Conservation (phyloP, 768 basidiomycete genomes). For the Macrolepiota fuliginosa region DNA sequence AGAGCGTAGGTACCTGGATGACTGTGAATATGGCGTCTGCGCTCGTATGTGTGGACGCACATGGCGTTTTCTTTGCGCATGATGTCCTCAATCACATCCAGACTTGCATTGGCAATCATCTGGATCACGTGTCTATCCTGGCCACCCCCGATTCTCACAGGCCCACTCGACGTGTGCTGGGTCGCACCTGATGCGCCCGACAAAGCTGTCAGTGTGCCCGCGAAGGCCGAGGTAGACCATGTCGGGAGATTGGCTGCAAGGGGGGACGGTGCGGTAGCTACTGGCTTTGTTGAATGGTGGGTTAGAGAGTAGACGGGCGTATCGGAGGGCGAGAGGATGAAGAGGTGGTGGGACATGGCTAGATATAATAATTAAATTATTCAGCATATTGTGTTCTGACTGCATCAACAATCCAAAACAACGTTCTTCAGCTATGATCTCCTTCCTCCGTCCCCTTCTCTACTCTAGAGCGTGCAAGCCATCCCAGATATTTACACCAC, state of each 20-base stretch:
- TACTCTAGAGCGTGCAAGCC: neutral
- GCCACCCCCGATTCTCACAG: conserved; percentile 70
- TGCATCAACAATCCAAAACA: conserved; percentile 14
- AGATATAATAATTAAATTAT: neutral
- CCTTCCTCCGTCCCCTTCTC: conserved; percentile 10
- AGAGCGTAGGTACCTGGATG: conserved; percentile 84
- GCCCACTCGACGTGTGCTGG: conserved; percentile 65
- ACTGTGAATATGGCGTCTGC: conserved; percentile 12
- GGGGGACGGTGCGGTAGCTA: conserved; percentile 55
- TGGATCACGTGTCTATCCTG: conserved; percentile 94
- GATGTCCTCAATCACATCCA: conserved; percentile 93
- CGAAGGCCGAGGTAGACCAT: conserved; percentile 91
- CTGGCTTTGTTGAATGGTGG: conserved; percentile 78
- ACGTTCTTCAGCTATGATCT: neutral
- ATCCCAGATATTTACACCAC: neutral
- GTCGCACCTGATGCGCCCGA: conserved; percentile 81
- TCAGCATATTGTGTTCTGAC: neutral
- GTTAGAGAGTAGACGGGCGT: conserved; percentile 83
- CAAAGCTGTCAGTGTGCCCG: conserved; percentile 82
- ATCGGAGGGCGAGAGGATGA: conserved; percentile 82
- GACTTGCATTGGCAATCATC: conserved; percentile 96
- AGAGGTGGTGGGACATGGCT: conserved; percentile 83
- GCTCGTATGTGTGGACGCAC: conserved; percentile 41
- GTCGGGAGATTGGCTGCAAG: conserved; percentile 81
- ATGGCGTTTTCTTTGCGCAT: conserved; percentile 80